Percentiles rank a stretch among this genome's conserved stretches.
Evolutionary conservation across 2,329 filamentous ascomycete species (phyloP).

Genomic region (Leptosphaerulina australis): DNA sequence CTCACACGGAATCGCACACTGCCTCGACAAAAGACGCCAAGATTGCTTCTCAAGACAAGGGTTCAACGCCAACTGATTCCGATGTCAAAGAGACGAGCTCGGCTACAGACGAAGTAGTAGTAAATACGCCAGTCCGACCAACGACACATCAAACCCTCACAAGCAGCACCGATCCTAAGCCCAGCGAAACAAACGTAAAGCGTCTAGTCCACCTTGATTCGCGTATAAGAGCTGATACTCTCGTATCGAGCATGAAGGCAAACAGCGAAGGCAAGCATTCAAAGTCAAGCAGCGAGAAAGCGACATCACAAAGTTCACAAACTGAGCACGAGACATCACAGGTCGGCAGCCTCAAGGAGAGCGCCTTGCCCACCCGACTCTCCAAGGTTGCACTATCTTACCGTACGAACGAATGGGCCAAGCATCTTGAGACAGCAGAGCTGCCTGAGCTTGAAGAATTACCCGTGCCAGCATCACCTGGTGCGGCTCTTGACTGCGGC

Average conservation of each 20-base stretch:
- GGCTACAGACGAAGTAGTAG: not conserved
- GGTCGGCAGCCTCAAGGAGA: constrained; percentile 50
- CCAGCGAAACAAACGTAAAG: constrained; percentile 14
- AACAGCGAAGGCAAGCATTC: constrained; percentile 31
- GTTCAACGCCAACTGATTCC: not conserved
- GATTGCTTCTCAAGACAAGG: not conserved
- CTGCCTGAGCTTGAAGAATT: constrained; percentile 69
- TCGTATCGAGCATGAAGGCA: constrained; percentile 24
- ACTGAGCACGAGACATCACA: constrained; percentile 49
- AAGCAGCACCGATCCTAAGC: constrained; percentile 43
- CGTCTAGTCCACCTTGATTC: constrained; percentile 18
- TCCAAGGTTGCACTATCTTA: constrained; percentile 82
- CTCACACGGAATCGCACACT: not conserved
- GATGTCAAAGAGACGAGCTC: not conserved
- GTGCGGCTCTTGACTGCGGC: constrained; percentile 45
- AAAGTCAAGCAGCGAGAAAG: constrained; percentile 52
- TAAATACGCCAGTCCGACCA: not conserved
- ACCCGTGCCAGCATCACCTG: constrained; percentile 55
- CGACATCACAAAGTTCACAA: constrained; percentile 30
- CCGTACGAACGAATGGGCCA: constrained; percentile 95
- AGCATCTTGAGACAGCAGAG: constrained; percentile 81
- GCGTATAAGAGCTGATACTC: constrained; percentile 28
- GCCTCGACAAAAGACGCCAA: not conserved
- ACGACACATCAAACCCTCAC: constrained; percentile 30
- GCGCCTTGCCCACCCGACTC: constrained; percentile 70